Conservation (phyloP, 2,329 filamentous ascomycete species). For the Colletotrichum echinochloae region DNA sequence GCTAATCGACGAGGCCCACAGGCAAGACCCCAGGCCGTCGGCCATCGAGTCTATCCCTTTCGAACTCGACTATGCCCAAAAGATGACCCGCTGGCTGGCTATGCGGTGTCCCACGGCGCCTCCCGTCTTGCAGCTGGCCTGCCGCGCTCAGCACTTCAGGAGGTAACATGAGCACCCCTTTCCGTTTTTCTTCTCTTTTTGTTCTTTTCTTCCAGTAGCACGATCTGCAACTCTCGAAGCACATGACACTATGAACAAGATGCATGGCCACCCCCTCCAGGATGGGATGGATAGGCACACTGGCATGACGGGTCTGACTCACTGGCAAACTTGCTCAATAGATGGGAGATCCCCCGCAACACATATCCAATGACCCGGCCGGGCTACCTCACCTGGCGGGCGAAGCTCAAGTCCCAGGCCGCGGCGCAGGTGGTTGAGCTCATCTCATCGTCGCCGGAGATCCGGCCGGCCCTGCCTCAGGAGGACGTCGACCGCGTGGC, state of each 20-base stretch:
- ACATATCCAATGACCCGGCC: slow-evolving; percentile 79
- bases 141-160: slow-evolving; percentile 86
- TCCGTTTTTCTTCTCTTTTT: not conserved
- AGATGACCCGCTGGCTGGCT: slow-evolving; percentile 81
- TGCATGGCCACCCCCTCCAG: too few relatives aligned
- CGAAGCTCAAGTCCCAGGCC: slow-evolving; percentile 77
- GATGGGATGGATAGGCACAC: not conserved
- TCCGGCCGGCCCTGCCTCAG: slow-evolving; percentile 53
- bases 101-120: slow-evolving; percentile 71
- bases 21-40: slow-evolving; percentile 52
- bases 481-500: slow-evolving; percentile 73
- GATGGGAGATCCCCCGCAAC: slow-evolving; percentile 83
- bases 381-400: slow-evolving; percentile 86
- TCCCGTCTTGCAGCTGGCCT: slow-evolving; percentile 77
- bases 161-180: slow-evolving; percentile 55
- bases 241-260: slow-evolving; percentile 10
- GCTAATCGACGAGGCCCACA: slow-evolving; percentile 76
- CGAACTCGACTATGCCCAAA: slow-evolving; percentile 84
- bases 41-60: slow-evolving; percentile 68
- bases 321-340: slow-evolving; percentile 42
- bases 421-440: slow-evolving; percentile 67
- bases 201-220: not conserved
- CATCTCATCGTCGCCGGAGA: slow-evolving; percentile 52
- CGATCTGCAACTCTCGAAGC: not conserved
- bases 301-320: slow-evolving; percentile 26